These are phyloP conservation scores for Lomentospora prolificans DNA, from an alignment of 2,329 filamentous ascomycete genomes.

Conservation along the genomic window DNA sequence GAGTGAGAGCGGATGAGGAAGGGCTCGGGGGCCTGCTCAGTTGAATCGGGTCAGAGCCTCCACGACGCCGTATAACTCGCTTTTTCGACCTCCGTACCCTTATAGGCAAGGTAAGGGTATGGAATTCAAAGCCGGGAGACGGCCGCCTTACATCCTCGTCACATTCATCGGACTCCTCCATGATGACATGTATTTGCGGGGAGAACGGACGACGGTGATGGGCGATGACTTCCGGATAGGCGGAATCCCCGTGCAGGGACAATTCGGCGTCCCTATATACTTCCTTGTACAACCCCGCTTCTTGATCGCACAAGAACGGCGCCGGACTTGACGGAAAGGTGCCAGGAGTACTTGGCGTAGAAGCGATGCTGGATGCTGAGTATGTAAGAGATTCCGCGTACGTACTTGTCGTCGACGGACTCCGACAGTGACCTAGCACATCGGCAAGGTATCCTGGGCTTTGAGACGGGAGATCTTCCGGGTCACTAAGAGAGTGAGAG, in stretches of 20 bases:
- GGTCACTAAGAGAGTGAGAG: not conserved
- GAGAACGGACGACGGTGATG: not conserved
- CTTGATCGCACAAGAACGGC: not conserved
- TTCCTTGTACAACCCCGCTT: not conserved
- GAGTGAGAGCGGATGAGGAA: not conserved
- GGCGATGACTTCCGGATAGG: not conserved
- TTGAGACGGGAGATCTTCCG: not conserved
- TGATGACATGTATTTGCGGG: not conserved
- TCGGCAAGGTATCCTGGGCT: not conserved
- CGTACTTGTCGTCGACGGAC: not conserved
- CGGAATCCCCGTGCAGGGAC: not conserved
- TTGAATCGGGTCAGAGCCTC: not conserved
- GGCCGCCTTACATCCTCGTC: not conserved
- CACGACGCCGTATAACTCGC: not conserved
- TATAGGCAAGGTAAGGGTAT: not conserved
- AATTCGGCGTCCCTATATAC: not conserved
- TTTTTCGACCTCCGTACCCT: not conserved
- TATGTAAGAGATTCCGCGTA: not conserved
- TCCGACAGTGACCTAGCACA: not conserved
- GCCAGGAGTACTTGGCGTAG: not conserved
- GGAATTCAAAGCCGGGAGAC: not conserved
- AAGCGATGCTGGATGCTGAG: not conserved
- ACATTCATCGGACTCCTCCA: not conserved
- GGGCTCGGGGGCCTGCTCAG: not conserved
- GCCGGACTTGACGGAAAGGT: not conserved